Base-by-base conservation (phyloP, 371 early-diverging fungal species). In the Rhizopus arrhizus region DNA sequence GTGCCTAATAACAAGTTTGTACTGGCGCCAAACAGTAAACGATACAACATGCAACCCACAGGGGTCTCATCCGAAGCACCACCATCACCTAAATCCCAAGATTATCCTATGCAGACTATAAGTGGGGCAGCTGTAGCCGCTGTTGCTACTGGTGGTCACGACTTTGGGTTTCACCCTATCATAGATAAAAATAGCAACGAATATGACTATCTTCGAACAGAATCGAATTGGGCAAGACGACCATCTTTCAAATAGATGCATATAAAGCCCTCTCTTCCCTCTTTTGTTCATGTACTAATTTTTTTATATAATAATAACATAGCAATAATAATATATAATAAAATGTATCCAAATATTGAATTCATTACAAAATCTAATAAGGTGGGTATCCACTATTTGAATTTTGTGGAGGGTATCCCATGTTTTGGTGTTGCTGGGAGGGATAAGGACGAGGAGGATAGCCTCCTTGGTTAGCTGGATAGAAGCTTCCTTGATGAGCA, bases 401-500 rank as follows among this genome's bases (percentile, higher is more conserved):
- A 22, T 22, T 22, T 22, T 22, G 40, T 7, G 40, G 43, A 43
- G 43, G 43, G 43, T 65, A 59, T 4, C 62, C 56, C 29, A 31
- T 35, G 10, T 35, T 36, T 40, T 62, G 66, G 13, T 43, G 43
- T 43, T 36, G 36, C 36, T 43, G 43, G 22, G 64, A 53, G 28
- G 64, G 59, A 40, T 64, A 58, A 6, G 49, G 49, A 15, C 16
- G 33, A 29, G 68, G 64, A 4, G 64, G 64, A 31, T 56, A 57
- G 12, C 29, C 13, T 16, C 62, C 59, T 43, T 29, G 38, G 3
- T n/a, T 50, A 28, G 42, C 43, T 9, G 63, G 45, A 45, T 55
- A 36, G 41, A 48, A 64, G 22, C 41, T 56, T 9, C 65, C 69
- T 60, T 63, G 62, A 52, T 72, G 72, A 16, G 69, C 72, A 13